phyloP scores from a whole-genome alignment of 2,329 filamentous ascomycete species.

The Trichophyton schoenleinii region DNA sequence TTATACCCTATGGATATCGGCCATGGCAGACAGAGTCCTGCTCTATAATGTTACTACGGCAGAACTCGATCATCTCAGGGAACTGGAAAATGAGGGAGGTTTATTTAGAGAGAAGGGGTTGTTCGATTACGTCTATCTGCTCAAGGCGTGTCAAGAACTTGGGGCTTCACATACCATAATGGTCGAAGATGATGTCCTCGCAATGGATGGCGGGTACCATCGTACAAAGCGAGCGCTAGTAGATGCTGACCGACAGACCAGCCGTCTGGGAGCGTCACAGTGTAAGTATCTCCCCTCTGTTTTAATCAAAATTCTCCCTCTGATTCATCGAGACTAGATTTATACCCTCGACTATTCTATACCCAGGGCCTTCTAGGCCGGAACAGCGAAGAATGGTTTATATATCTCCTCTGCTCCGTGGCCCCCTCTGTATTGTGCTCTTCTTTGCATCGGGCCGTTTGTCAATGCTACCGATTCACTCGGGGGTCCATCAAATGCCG shows the following conservation, averaged over 20 bases:
- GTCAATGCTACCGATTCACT: constrained; percentile 6
- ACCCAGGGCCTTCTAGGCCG: constrained; percentile 6
- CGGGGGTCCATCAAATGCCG: constrained; percentile 9
- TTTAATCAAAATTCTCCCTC: neutral
- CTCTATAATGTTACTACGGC: constrained; percentile 27
- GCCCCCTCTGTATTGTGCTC: constrained; percentile 5
- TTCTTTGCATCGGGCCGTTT: constrained; percentile 5
- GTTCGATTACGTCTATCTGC: constrained; percentile 34
- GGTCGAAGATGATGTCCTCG: constrained; percentile 38
- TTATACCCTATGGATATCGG: constrained; percentile 35
- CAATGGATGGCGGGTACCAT: constrained; percentile 37
- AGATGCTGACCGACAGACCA: constrained; percentile 22
- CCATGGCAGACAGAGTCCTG: constrained; percentile 31
- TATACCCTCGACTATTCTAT: constrained; percentile 9
- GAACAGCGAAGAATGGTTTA: constrained; percentile 10
- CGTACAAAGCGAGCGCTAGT: constrained; percentile 28
- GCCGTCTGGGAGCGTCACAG: constrained; percentile 16
- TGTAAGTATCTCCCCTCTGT: constrained; percentile 12
- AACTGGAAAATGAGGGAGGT: constrained; percentile 23
- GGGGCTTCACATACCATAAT: constrained; percentile 32
- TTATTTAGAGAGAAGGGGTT: constrained; percentile 29
- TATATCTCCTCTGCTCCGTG: constrained; percentile 5
- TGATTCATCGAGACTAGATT: constrained; percentile 1
- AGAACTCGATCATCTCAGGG: constrained; percentile 23
- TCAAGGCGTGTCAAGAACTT: constrained; percentile 29